Evolutionary conservation across 371 early-diverging fungal genomes (phyloP).

Genomic region (Fennellomyces sp.): DNA sequence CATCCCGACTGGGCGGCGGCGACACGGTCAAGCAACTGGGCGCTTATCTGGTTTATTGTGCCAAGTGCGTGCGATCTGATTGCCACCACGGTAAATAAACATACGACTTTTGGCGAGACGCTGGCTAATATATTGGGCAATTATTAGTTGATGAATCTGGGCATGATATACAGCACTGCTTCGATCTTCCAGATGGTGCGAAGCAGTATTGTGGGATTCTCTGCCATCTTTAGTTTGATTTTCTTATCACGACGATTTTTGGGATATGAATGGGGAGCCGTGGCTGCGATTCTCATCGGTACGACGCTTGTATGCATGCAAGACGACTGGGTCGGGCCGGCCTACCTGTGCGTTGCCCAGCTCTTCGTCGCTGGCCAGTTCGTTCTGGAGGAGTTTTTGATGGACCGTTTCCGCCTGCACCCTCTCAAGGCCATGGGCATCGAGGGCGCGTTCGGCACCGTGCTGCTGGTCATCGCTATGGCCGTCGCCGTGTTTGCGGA

Average conservation of each 20-base stretch:
- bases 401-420: slow-evolving; percentile 45
- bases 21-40: slow-evolving; percentile 32
- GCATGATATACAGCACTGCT: slow-evolving; percentile 47
- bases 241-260: slow-evolving; percentile 46
- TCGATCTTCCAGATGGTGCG: slow-evolving; percentile 52
- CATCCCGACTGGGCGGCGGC: slow-evolving; percentile 20
- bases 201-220: slow-evolving; percentile 49
- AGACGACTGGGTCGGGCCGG: slow-evolving; percentile 34
- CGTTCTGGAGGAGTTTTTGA: slow-evolving; percentile 48
- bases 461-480: slow-evolving; percentile 23
- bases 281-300: slow-evolving; percentile 33
- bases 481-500: slow-evolving; percentile 25
- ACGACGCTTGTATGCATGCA: slow-evolving; percentile 21
- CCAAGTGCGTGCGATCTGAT: slow-evolving; percentile 50
- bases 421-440: slow-evolving; percentile 52
- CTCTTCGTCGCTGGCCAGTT: slow-evolving; percentile 47
- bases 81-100: slow-evolving; percentile 39
- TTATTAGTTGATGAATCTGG: slow-evolving; percentile 39
- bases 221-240: slow-evolving; percentile 42
- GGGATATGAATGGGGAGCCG: slow-evolving; percentile 37
- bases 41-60: slow-evolving; percentile 39
- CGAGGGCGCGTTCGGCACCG: slow-evolving; percentile 43
- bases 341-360: slow-evolving; percentile 36
- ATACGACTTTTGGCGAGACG: neutral
- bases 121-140: neutral